Evolutionary conservation across 768 basidiomycete genomes (phyloP), one percentile per base, ranked within the genome.

Genomic region (Erythrobasidium yunnanense): DNA sequence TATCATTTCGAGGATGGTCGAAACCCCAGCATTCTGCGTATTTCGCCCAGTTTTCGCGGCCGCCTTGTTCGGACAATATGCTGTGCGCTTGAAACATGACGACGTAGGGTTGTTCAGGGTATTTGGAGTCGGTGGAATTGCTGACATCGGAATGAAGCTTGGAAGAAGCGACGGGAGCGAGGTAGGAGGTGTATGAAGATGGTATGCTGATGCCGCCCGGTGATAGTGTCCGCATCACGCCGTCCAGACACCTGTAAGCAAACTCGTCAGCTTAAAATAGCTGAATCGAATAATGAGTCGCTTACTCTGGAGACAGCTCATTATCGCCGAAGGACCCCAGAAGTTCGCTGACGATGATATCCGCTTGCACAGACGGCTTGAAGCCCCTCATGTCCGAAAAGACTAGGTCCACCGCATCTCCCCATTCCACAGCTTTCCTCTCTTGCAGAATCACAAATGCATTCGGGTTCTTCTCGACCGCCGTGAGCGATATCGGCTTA

Each of bases 311-410:
- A 74, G 90, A 92, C 52, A 97, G 83, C 75, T 99, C 95, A 67
- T 99, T 99, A 77, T 99, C 95, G 1, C 93, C 95, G 78, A 99
- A 97, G 2, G 90, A 92, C 2, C 95, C 95, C 71, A 99, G 77
- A 22, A 99, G 82, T 76, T 99, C 95, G 78, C 88, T 93, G 72
- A 99, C 86, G 66, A 99, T 79, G 68, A 99, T 89, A 76, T 97
- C 95, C 29, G 84, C 90, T 70, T 82, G 81, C 71, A 95, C 89
- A 1, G 50, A 3, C 4, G 93, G 91, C 7, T 85, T 80, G 47
- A 95, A 78, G 27, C 79, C 78, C 17, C 95, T 81, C 95, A 99
- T 97, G 76, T 99, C 95, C 1, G 93, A 93, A 73, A 86, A 87
- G n/a, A 96, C 72, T 35, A 99, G 80, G 63, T 84, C 78, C 57